Percentiles rank a stretch among this genome's conserved stretches.
Conservation (phyloP, 192 early-diverging fungal genomes). For the Radiomyces spectabilis region DNA sequence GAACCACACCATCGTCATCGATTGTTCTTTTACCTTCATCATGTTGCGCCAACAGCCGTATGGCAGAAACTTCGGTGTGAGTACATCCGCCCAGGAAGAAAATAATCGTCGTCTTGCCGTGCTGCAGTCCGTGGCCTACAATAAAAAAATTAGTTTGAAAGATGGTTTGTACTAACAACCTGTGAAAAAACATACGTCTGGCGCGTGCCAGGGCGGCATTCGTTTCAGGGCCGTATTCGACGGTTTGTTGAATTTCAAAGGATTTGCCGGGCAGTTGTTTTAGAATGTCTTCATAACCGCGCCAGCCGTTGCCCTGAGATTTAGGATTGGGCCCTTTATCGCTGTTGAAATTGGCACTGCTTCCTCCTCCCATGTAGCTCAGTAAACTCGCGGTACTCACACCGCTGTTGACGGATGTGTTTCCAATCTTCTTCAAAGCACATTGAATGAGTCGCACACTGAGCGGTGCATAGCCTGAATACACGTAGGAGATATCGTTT, state of each 20-base stretch:
- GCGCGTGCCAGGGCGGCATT: conserved; percentile 21
- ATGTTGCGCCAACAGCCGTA: conserved; percentile 81
- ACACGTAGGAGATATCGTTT: conserved; percentile 86
- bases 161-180: background rate
- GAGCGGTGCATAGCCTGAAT: conserved; percentile 92
- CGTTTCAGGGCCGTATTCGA: conserved; percentile 36
- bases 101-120: conserved; percentile 58
- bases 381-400: conserved; percentile 29
- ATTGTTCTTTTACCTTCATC: conserved; percentile 46
- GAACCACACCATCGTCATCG: background rate
- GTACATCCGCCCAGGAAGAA: conserved; percentile 97
- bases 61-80: conserved; percentile 83
- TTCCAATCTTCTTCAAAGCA: conserved; percentile 41
- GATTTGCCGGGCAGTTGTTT: conserved; percentile 68
- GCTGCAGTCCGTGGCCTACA: conserved; percentile 6
- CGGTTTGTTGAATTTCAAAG: conserved; percentile 70
- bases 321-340: conserved; percentile 18
- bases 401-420: conserved; percentile 12
- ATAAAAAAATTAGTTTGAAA: background rate
- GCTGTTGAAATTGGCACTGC: conserved; percentile 17
- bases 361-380: conserved; percentile 29
- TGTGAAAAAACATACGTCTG: conserved; percentile 12
- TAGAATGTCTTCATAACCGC: conserved; percentile 82
- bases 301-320: conserved; percentile 59
- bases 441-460: conserved; percentile 85